These are phyloP conservation scores for Trichoderma atrobrunneum DNA, from an alignment of 2,329 filamentous ascomycete genomes.

Conservation along the genomic window DNA sequence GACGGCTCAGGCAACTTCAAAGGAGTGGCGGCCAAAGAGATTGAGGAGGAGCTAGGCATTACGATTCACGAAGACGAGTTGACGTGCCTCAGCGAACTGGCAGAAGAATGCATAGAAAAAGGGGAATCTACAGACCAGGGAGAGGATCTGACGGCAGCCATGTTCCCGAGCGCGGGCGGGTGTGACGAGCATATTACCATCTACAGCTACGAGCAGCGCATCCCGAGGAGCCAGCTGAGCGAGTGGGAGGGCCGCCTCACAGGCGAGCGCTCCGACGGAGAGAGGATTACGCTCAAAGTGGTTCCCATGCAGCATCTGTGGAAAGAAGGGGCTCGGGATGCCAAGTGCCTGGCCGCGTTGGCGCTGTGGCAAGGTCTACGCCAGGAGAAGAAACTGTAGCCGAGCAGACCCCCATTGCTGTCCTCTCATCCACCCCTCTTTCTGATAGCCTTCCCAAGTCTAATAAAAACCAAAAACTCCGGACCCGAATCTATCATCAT, in stretches of 20 bases:
- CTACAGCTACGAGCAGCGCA: slow-evolving; percentile 53
- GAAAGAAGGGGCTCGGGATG: slow-evolving; percentile 55
- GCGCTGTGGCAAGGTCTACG: slow-evolving; percentile 58
- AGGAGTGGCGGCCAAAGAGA: slow-evolving; percentile 58
- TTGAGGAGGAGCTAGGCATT: slow-evolving; percentile 58
- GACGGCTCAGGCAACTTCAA: slow-evolving; percentile 53
- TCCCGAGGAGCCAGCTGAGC: slow-evolving; percentile 48
- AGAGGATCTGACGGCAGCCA: slow-evolving; percentile 44
- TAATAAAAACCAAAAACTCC: neutral
- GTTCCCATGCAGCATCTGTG: slow-evolving; percentile 56
- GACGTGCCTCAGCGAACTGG: slow-evolving; percentile 51
- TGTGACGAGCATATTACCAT: slow-evolving; percentile 61
- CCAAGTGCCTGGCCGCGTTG: slow-evolving; percentile 58
- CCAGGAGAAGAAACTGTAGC: slow-evolving; percentile 44
- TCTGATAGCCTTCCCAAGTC: neutral
- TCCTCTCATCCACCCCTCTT: neutral
- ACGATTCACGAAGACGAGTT: slow-evolving; percentile 48
- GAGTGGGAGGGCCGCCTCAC: slow-evolving; percentile 58
- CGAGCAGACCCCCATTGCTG: neutral
- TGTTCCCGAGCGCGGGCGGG: slow-evolving; percentile 58
- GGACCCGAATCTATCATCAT: slow-evolving; percentile 22
- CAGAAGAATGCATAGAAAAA: slow-evolving; percentile 29
- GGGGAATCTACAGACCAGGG: neutral
- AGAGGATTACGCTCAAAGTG: slow-evolving; percentile 61
- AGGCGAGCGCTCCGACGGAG: slow-evolving; percentile 55